Conservation (phyloP, 345 rosid genomes). For the Turritis glabra region DNA sequence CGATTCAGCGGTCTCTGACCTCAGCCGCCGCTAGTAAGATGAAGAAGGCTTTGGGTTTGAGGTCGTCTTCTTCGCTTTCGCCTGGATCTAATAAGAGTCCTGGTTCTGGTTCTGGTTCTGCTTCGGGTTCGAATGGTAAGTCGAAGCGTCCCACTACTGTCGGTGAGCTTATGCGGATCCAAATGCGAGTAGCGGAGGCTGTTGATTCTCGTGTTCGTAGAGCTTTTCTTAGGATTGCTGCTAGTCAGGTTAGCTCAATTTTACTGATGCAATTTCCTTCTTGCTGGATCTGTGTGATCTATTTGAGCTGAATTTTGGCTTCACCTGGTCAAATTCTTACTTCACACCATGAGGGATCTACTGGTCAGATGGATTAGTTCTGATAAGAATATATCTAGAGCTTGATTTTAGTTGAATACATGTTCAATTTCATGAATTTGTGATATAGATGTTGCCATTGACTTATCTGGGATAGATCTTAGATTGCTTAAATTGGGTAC, state of each 20-base stretch:
- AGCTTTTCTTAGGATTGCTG: slow-evolving; percentile 83
- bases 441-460: background rate
- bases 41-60: slow-evolving; percentile 92
- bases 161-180: slow-evolving; percentile 89
- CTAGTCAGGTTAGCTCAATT: slow-evolving; percentile 70
- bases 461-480: background rate
- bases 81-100: slow-evolving; percentile 70
- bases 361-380: background rate
- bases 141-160: slow-evolving; percentile 66
- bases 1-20: slow-evolving; percentile 83
- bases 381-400: background rate
- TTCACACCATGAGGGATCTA: slow-evolving; percentile 4
- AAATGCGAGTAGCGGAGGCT: slow-evolving; percentile 79
- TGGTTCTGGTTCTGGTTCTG: slow-evolving; percentile 66
- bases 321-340: slow-evolving; percentile 18
- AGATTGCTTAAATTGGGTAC: background rate
- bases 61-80: slow-evolving; percentile 53
- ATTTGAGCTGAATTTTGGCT: background rate
- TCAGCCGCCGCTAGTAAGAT: slow-evolving; percentile 90
- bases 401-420: background rate
- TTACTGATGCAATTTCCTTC: background rate
- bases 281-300: slow-evolving; percentile 13
- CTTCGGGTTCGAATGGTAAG: slow-evolving; percentile 59
- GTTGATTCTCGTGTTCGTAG: slow-evolving; percentile 86
- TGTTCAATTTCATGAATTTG: background rate